Evolutionary conservation across 805 yeast species (phyloP), one percentile per base, ranked within the genome.

Genomic region (Helenozyma rhizophorensis): DNA sequence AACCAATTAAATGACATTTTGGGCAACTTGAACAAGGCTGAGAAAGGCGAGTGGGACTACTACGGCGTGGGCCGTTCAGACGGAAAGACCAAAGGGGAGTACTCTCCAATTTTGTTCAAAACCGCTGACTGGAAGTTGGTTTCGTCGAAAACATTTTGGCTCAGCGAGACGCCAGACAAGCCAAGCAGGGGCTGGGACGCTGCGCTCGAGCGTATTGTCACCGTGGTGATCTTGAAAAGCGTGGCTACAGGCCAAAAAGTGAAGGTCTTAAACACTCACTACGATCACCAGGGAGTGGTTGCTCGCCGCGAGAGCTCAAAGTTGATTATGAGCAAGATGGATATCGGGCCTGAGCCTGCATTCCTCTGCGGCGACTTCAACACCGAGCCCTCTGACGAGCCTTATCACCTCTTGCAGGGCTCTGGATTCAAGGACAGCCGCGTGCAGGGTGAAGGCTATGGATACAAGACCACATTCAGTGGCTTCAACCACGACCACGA

Each of bases 101-200:
- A 22, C 16, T 58, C 68, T 1, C 70, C 71, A 2, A 55, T 65
- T 21, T 48, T 65, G 15, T 65, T 37, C 42, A 58, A 51, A 36
- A 25, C 35, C 6, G 26, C 41, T 17, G 65, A 64, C 23, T 65
- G 69, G 67, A 13, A 30, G 6, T 36, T 56, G 15, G 37, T 55
- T n/a, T 58, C 54, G 15, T 48, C 48, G 26, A 36, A 45, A 16
- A 65, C 71, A 2, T 60, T 47, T 36, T 65, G 71, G 71, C 51
- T 65, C 24, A 62, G 69, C 43, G 60, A 57, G 23, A 62, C 70
- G 11, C 69, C 67, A 3, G 54, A 48, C 2, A 37, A 34, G 7
- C 70, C 70, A 13, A 59, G 66, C 37, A 39, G 42, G 19, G 70
- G 71, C 1, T 65, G 71, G 71, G 71, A 65, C 43, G 69, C 70